These are phyloP conservation scores for Deuterostichococcus epilithicus DNA, from an alignment of 139 green algal genomes.

Conservation along the genomic window DNA sequence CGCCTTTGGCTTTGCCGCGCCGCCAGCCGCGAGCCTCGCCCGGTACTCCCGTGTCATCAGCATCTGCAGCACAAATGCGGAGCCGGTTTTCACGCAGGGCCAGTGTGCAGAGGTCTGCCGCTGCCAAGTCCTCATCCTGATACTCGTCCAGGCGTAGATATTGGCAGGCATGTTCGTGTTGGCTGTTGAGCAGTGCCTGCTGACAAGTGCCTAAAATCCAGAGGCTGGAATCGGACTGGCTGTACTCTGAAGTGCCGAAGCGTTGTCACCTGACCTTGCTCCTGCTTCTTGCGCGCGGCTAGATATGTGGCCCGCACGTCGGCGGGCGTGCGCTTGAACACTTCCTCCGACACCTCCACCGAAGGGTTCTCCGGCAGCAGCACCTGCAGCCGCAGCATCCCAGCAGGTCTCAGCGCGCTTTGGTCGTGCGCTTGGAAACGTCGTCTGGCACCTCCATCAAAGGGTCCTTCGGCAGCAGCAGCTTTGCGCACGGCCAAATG, in stretches of 20 bases:
- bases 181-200: neutral
- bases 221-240: no score
- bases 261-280: constrained; percentile 24
- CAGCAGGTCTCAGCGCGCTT: no score
- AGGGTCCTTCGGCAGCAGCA: neutral
- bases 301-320: constrained; percentile 64
- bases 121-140: constrained; percentile 8
- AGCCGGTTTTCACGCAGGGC: neutral
- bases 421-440: constrained; percentile 63
- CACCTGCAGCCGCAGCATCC: no score
- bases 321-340: constrained; percentile 58
- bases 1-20: neutral
- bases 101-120: neutral
- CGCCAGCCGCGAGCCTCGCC: constrained; percentile 29
- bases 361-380: neutral
- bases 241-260: no score
- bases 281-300: constrained; percentile 20
- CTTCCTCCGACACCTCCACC: constrained; percentile 56
- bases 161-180: neutral
- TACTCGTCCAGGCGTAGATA: neutral
- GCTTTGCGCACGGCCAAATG: constrained; percentile 5
- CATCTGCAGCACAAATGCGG: constrained; percentile 6
- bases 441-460: constrained; percentile 48
- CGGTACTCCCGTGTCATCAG: constrained; percentile 52
- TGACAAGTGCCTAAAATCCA: neutral